A percentile compares a stretch with the other conserved stretches of the same genome.
Evolutionary conservation across 768 basidiomycete species (phyloP).

Genomic region (Amanita inopinata): DNA sequence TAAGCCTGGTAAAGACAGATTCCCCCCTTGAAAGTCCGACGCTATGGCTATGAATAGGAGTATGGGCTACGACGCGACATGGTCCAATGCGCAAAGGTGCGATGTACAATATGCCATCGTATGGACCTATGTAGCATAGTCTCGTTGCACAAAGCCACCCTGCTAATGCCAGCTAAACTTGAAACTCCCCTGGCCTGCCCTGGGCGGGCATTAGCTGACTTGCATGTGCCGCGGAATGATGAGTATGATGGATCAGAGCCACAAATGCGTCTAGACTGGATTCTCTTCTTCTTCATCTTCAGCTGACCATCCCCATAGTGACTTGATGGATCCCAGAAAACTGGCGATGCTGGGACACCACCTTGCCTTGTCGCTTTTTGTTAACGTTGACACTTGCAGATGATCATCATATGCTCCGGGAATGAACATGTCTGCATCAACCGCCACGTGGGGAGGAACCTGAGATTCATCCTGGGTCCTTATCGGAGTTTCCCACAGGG

Average conservation of each 20-base stretch:
- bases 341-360: not conserved
- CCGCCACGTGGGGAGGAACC: not conserved
- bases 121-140: not conserved
- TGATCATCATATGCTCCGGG: slow-evolving; percentile 1
- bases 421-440: slow-evolving; percentile 2
- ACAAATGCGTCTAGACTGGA: not conserved
- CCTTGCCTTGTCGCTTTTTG: not conserved
- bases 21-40: slow-evolving; percentile 7
- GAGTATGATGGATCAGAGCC: not conserved
- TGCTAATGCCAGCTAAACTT: too few relatives aligned
- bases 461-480: not conserved
- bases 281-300: not conserved
- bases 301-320: not conserved
- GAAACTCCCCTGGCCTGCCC: not conserved
- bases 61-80: not conserved
- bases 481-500: not conserved
- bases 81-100: not conserved
- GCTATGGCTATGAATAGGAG: not conserved
- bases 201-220: not conserved
- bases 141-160: not conserved
- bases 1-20: slow-evolving; percentile 21
- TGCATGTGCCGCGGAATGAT: too few relatives aligned
- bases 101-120: not conserved
- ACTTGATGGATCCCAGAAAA: not conserved
- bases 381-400: not conserved